Percentiles rank a stretch among this genome's conserved stretches.
phyloP scores from a whole-genome alignment of 495 filamentous ascomycete genomes.

The Daldinia decipiens region DNA sequence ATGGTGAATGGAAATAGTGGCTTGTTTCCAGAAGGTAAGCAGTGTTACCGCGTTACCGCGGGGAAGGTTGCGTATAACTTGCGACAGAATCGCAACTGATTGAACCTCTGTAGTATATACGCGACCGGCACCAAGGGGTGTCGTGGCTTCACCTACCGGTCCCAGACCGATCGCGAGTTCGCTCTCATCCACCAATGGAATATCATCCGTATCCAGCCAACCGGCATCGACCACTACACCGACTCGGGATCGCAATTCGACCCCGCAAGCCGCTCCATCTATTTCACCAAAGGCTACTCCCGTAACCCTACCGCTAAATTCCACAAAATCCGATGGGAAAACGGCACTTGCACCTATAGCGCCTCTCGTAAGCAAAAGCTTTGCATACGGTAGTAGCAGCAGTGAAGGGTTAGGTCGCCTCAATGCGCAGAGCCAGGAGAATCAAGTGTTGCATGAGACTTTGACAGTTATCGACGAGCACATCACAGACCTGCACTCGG shows the following conservation, averaged over 20 bases:
- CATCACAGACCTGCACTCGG: constrained; percentile 89
- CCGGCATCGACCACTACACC: constrained; percentile 51
- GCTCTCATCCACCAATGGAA: constrained; percentile 40
- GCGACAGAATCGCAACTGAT: constrained; percentile 29
- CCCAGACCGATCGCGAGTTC: constrained; percentile 43
- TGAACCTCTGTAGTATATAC: constrained; percentile 60
- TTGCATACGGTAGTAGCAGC: constrained; percentile 31
- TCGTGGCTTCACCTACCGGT: constrained; percentile 31
- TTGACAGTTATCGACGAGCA: constrained; percentile 98
- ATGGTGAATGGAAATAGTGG: constrained; percentile 77
- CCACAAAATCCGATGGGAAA: constrained; percentile 49
- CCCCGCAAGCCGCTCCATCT: constrained; percentile 27
- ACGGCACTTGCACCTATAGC: constrained; percentile 28
- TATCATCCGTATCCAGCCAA: constrained; percentile 32
- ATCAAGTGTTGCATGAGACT: constrained; percentile 95
- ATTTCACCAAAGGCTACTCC: constrained; percentile 42
- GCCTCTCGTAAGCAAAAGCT: constrained; percentile 38
- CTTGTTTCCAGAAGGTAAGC: constrained; percentile 88
- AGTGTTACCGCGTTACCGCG: not conserved
- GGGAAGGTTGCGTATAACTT: not conserved
- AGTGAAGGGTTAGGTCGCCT: constrained; percentile 41
- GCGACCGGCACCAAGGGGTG: constrained; percentile 58
- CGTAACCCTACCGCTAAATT: constrained; percentile 53
- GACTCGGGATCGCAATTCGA: constrained; percentile 48
- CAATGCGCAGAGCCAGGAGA: constrained; percentile 60